Evolutionary conservation across 192 early-diverging fungal species (phyloP).

Genomic region (Coemansia sp.): DNA sequence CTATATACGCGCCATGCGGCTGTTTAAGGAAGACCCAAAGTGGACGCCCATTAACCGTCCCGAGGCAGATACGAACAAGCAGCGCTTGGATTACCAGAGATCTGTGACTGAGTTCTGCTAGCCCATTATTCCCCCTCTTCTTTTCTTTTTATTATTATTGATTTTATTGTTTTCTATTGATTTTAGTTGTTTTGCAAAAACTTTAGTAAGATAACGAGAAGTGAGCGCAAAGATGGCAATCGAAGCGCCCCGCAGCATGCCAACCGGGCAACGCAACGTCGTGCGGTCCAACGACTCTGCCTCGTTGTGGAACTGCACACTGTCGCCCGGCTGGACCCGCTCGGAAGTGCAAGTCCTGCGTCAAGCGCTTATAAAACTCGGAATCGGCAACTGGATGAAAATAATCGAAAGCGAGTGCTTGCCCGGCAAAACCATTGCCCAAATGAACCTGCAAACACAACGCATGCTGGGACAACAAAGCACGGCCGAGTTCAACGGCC

Average conservation of each 20-base stretch:
- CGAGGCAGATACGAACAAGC: conserved; percentile 60
- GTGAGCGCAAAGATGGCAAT: not conserved
- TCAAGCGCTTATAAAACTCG: conserved; percentile 83
- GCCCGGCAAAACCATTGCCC: conserved; percentile 95
- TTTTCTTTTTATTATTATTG: conserved; percentile 4
- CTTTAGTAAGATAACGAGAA: not conserved
- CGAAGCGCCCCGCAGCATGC: conserved; percentile 83
- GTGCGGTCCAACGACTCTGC: conserved; percentile 91
- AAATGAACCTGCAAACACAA: conserved; percentile 95
- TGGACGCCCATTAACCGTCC: conserved; percentile 81
- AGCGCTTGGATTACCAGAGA: conserved; percentile 56
- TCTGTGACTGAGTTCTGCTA: not conserved
- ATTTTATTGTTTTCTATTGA: conserved; percentile 17
- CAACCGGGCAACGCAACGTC: conserved; percentile 82
- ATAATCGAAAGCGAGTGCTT: conserved; percentile 87
- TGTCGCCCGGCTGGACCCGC: conserved; percentile 89
- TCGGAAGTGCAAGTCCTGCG: conserved; percentile 81
- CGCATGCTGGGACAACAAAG: conserved; percentile 94
- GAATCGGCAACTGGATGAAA: conserved; percentile 94
- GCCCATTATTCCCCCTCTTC: conserved; percentile 9
- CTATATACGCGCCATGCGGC: conserved; percentile 84
- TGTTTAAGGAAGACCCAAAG: conserved; percentile 79
- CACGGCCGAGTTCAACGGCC: conserved; percentile 89
- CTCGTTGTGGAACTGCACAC: conserved; percentile 91
- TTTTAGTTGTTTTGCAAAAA: not conserved